Percentiles rank a stretch among this genome's conserved stretches.
Evolutionary conservation across 2,329 filamentous ascomycete genomes (phyloP).

Genomic region (Pseudocercospora eumusae): DNA sequence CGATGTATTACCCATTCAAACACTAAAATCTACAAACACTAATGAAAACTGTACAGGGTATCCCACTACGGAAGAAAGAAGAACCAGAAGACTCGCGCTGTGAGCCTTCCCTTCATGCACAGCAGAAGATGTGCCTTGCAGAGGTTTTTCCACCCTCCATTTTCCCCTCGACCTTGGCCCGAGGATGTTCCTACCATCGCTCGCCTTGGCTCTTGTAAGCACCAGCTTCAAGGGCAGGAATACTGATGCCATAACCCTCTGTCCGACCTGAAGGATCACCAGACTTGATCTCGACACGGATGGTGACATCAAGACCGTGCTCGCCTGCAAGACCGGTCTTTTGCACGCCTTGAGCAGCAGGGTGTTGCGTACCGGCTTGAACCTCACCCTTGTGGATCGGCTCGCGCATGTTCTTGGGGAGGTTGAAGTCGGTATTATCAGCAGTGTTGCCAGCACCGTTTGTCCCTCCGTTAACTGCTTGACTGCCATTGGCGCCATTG

Average conservation of each 20-base stretch:
- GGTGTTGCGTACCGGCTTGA: slow-evolving; percentile 75
- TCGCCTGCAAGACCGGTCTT: slow-evolving; percentile 48
- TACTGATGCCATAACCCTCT: slow-evolving; percentile 53
- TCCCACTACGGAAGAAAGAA: slow-evolving; percentile 6
- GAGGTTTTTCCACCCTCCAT: background rate
- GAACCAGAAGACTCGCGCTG: slow-evolving; percentile 2
- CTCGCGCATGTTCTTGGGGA: slow-evolving; percentile 62
- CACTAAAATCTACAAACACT: background rate
- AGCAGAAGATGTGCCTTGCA: background rate
- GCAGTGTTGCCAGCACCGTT: slow-evolving; percentile 24
- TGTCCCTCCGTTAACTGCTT: slow-evolving; percentile 27
- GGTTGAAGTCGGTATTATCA: slow-evolving; percentile 45
- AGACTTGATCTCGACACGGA: slow-evolving; percentile 52
- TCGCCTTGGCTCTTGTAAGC: slow-evolving; percentile 33
- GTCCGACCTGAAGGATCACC: slow-evolving; percentile 49
- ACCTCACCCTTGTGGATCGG: slow-evolving; percentile 75
- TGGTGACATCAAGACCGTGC: slow-evolving; percentile 50
- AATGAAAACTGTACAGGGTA: slow-evolving; percentile 15
- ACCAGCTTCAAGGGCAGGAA: slow-evolving; percentile 46
- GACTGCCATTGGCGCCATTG: slow-evolving; percentile 34
- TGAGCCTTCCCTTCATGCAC: slow-evolving; percentile 2
- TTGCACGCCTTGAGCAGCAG: slow-evolving; percentile 59
- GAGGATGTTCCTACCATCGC: slow-evolving; percentile 32
- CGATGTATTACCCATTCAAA: background rate
- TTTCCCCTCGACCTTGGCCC: background rate